A percentile compares a stretch with the other conserved stretches of the same genome.
Evolutionary conservation across 345 rosid species (phyloP).

Genomic region (Corchorus olitorius): DNA sequence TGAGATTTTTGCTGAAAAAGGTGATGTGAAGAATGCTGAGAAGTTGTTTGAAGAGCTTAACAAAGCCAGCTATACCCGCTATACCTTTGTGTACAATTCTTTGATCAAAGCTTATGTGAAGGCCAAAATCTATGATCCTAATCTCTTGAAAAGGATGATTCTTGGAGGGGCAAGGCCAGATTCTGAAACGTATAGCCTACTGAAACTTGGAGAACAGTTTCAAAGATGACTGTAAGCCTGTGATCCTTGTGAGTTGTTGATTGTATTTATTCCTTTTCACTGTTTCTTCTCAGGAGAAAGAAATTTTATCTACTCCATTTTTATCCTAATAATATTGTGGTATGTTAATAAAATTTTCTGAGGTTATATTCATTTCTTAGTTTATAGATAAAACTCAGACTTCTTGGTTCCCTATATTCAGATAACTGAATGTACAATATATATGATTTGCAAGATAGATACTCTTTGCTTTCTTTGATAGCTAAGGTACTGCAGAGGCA

Average conservation of each 20-base stretch:
- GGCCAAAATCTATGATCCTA: slow-evolving; percentile 64
- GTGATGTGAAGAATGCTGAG: slow-evolving; percentile 69
- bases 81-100: slow-evolving; percentile 79
- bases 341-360: background rate
- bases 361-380: background rate
- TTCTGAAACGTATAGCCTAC: slow-evolving; percentile 83
- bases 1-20: slow-evolving; percentile 74
- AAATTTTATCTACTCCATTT: background rate
- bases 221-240: slow-evolving; percentile 25
- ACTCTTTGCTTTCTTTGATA: background rate
- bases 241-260: slow-evolving; percentile 2
- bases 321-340: background rate
- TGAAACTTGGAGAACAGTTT: slow-evolving; percentile 72
- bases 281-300: slow-evolving; percentile 17
- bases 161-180: slow-evolving; percentile 91
- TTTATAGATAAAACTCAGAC: slow-evolving; percentile 43
- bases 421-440: slow-evolving; percentile 52
- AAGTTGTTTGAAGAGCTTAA: slow-evolving; percentile 71
- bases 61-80: slow-evolving; percentile 62
- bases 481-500: background rate
- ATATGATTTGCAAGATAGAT: background rate
- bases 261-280: slow-evolving; percentile 7
- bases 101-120: slow-evolving; percentile 82
- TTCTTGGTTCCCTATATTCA: slow-evolving; percentile 63
- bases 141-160: slow-evolving; percentile 89